These are phyloP conservation scores for Candida insectalens DNA, from an alignment of 805 yeast genomes.

Conservation along the genomic window DNA sequence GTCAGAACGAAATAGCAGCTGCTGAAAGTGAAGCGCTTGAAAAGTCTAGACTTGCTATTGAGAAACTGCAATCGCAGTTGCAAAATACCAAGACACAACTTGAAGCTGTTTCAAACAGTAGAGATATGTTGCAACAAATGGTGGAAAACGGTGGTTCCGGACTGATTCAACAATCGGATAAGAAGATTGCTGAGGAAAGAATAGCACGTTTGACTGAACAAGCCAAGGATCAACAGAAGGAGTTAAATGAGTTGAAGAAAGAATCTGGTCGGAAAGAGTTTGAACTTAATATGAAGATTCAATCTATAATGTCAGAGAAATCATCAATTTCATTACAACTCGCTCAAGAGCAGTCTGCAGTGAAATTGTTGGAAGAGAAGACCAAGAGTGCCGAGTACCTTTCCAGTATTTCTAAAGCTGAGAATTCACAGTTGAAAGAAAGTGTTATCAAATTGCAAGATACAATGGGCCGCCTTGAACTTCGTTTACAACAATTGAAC, in stretches of 20 bases:
- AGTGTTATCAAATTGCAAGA: conserved; percentile 32
- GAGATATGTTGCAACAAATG: conserved; percentile 47
- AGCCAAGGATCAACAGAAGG: conserved; percentile 25
- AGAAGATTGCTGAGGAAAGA: conserved; percentile 13
- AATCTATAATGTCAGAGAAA: conserved; percentile 28
- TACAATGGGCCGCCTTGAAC: conserved; percentile 36
- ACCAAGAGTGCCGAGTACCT: conserved; percentile 30
- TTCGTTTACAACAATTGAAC: conserved; percentile 33
- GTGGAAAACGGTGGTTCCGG: conserved; percentile 22
- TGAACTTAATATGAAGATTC: conserved; percentile 39
- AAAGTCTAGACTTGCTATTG: conserved; percentile 56
- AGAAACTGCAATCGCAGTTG: conserved; percentile 51
- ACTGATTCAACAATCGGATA: conserved; percentile 9
- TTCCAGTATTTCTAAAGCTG: conserved; percentile 31
- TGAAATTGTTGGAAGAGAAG: conserved; percentile 44
- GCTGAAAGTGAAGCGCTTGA: conserved; percentile 18
- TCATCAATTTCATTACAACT: conserved; percentile 38
- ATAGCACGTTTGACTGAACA: conserved; percentile 18
- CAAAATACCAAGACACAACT: conserved; percentile 40
- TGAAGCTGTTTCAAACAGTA: conserved; percentile 49
- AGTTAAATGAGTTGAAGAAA: conserved; percentile 28
- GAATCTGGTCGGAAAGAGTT: conserved; percentile 35
- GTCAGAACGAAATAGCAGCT: conserved; percentile 39
- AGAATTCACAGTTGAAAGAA: conserved; percentile 34
- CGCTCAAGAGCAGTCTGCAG: conserved; percentile 46